These are phyloP conservation scores for Aspergillus pseudoviridinutans DNA, from an alignment of 2,329 filamentous ascomycete species.

Conservation along the genomic window DNA sequence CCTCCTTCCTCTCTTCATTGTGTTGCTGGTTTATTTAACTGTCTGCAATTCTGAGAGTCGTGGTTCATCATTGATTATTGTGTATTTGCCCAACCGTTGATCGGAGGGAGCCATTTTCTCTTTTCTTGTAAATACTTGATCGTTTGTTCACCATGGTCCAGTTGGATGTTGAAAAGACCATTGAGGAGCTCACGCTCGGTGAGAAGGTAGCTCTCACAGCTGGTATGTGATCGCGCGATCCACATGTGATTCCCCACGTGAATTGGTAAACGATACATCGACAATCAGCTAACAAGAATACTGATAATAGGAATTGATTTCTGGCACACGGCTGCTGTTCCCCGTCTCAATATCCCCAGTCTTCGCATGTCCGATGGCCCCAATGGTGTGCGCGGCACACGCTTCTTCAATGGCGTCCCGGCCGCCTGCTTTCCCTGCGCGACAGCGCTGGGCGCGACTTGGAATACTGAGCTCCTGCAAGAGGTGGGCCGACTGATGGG, in stretches of 20 bases:
- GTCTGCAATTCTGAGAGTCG: not conserved
- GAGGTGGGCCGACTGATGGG: constrained; percentile 68
- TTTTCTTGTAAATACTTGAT: not conserved
- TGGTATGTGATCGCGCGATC: constrained; percentile 20
- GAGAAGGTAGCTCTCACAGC: constrained; percentile 52
- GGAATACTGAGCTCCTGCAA: constrained; percentile 67
- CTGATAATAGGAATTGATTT: constrained; percentile 49
- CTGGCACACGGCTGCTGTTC: constrained; percentile 65
- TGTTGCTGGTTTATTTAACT: not conserved
- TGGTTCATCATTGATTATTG: not conserved
- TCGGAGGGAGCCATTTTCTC: not conserved
- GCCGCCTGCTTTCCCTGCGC: constrained; percentile 77
- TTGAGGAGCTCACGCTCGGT: constrained; percentile 51
- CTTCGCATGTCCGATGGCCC: constrained; percentile 67
- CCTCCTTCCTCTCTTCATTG: not conserved
- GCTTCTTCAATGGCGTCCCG: constrained; percentile 64
- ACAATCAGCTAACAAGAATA: not conserved
- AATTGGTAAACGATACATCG: not conserved
- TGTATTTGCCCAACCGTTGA: constrained; percentile 1
- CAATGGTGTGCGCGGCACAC: constrained; percentile 65
- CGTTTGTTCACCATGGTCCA: constrained; percentile 24
- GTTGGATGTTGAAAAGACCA: constrained; percentile 45
- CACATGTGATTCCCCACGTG: too few species aligned
- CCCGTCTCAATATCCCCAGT: constrained; percentile 59
- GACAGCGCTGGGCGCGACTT: constrained; percentile 73